These are phyloP conservation scores for Lichenothelia convexa DNA, from an alignment of 495 filamentous ascomycete genomes.

Conservation along the genomic window DNA sequence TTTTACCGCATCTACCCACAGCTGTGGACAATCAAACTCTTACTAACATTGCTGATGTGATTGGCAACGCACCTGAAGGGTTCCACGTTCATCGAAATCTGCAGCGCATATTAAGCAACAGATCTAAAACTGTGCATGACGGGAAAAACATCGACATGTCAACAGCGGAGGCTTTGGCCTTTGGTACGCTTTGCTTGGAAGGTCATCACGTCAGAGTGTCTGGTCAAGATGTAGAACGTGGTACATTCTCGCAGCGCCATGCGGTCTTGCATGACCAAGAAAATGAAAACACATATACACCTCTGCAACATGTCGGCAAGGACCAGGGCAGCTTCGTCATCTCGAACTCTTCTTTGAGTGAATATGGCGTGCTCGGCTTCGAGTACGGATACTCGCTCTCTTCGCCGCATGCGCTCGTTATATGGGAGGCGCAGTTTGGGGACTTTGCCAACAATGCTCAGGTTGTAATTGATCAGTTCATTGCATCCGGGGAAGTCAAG, in stretches of 20 bases:
- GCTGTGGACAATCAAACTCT: slow-evolving; percentile 51
- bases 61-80: slow-evolving; percentile 58
- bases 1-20: slow-evolving; percentile 81
- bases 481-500: slow-evolving; percentile 92
- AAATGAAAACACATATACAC: slow-evolving; percentile 78
- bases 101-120: slow-evolving; percentile 80
- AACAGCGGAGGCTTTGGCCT: slow-evolving; percentile 90
- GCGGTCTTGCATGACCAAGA: slow-evolving; percentile 95
- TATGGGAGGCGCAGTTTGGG: slow-evolving; percentile 99
- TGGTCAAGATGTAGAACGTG: slow-evolving; percentile 97
- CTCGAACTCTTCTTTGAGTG: slow-evolving; percentile 89
- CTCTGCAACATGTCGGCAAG: slow-evolving; percentile 69
- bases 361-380: slow-evolving; percentile 90
- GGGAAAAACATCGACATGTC: slow-evolving; percentile 95
- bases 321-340: slow-evolving; percentile 91
- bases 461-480: slow-evolving; percentile 97
- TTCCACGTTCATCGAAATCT: slow-evolving; percentile 87
- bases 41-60: slow-evolving; percentile 58
- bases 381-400: slow-evolving; percentile 97
- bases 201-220: slow-evolving; percentile 94
- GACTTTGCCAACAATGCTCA: slow-evolving; percentile 99
- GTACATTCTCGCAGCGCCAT: slow-evolving; percentile 97
- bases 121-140: slow-evolving; percentile 83
- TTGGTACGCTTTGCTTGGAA: slow-evolving; percentile 75
- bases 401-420: slow-evolving; percentile 87